A percentile compares a stretch with the other conserved stretches of the same genome.
phyloP scores from a whole-genome alignment of 78 protist species.

The Polysphondylium violaceum region DNA sequence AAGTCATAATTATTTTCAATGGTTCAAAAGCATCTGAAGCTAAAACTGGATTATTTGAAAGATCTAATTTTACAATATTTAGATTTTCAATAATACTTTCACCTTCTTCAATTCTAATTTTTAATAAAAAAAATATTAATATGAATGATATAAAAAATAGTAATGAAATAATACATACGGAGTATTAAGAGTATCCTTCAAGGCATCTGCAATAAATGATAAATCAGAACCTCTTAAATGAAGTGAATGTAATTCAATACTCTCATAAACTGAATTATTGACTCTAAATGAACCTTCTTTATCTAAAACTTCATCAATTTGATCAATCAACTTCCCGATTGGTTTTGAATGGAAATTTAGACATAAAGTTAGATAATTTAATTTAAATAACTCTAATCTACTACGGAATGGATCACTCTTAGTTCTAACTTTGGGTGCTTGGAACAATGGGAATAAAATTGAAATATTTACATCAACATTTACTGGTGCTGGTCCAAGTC shows the following conservation, averaged over 20 bases:
- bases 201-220: conserved; percentile 71
- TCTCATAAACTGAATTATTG: conserved; percentile 11
- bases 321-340: conserved; percentile 38
- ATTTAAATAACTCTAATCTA: conserved; percentile 67
- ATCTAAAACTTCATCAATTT: conserved; percentile 51
- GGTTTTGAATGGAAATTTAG: conserved; percentile 37
- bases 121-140: conserved; percentile 4
- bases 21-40: conserved; percentile 57
- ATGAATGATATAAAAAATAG: neutral
- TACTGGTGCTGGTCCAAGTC: conserved; percentile 39
- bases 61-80: conserved; percentile 11
- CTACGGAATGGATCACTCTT: conserved; percentile 59
- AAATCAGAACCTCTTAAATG: conserved; percentile 49
- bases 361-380: conserved; percentile 49
- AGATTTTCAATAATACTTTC: conserved; percentile 71
- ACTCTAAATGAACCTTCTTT: conserved; percentile 73
- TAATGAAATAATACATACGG: conserved; percentile 10
- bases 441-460: conserved; percentile 21
- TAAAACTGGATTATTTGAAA: conserved; percentile 62
- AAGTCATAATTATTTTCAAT: conserved; percentile 28
- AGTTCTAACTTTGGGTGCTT: conserved; percentile 34
- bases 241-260: conserved; percentile 23
- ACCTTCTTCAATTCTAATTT: conserved; percentile 56
- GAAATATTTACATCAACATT: conserved; percentile 32
- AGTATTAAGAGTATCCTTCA: conserved; percentile 52